Base-by-base conservation (phyloP, 106 monocot species). In the Vanilla planifolia region DNA sequence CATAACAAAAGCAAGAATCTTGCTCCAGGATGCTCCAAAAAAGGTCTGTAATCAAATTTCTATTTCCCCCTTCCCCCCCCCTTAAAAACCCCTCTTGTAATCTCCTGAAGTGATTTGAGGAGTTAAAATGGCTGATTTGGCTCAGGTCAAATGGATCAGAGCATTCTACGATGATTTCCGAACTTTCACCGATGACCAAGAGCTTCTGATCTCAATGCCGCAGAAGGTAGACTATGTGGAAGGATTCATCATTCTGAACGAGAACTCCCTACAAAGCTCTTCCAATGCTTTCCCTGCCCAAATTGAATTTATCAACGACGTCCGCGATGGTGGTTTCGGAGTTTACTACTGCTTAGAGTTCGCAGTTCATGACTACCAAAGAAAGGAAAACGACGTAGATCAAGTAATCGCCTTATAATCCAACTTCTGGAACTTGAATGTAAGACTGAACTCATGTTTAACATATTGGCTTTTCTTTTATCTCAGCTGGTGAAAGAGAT, bases 291-390 rank as follows among this genome's bases (percentile, higher is more conserved):
- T 78, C 67, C 74, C 77, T 48, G 52, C 77, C 14, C 65, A 62
- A 7, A 61, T 74, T 19, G 71, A 62, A n/a, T 71, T 83, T 74
- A 67, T 62, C 35, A 28, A 47, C 28, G 45, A 67, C 33, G 51
- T 74, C 59, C 65, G 56, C 10, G 43, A 55, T 26, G 68, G 59
- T 34, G 34, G 17, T 41, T 50, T 69, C 22, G 60, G 69, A 33
- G 61, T 79, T 32, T 62, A 72, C 65, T 84, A 84, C 68, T 79
- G 79, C 79, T 42, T 84, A n/a, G 84, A 84, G 65, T 79, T 84
- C 65, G 75, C 79, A 37, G 42, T 84, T 33, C 68, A 78, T 74
- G 77, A 63, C 48, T 60, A 73, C 64, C 40, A 10, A 37, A 37
- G 7, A 37, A 10, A 37, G 37, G 43, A 47, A 33, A 51, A 51